phyloP scores from a whole-genome alignment of 257 asterid species.

The Nicotiana knightiana region DNA sequence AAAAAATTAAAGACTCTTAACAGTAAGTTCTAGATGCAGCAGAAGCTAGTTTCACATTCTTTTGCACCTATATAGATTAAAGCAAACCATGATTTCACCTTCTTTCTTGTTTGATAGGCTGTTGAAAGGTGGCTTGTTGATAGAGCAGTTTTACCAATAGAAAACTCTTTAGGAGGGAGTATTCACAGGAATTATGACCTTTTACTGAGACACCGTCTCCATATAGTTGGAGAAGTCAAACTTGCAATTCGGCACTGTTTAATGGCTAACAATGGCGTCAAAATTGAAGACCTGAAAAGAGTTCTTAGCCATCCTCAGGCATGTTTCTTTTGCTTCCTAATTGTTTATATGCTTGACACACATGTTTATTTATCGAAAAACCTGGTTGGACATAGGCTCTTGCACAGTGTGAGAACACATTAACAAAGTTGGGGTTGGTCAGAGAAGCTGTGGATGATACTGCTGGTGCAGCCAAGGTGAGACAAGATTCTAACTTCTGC shows the following conservation, averaged over 20 bases:
- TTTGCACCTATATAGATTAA: not conserved
- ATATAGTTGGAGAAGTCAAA: constrained; percentile 98
- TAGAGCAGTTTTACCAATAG: constrained; percentile 96
- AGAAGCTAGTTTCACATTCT: not conserved
- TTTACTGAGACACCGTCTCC: constrained; percentile 83
- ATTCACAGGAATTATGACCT: constrained; percentile 98
- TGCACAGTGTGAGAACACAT: constrained; percentile 95
- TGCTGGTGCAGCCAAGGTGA: constrained; percentile 99
- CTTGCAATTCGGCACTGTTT: constrained; percentile 85
- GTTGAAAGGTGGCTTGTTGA: constrained; percentile 96
- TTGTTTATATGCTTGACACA: not conserved
- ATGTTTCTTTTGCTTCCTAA: constrained; percentile 14
- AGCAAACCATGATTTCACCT: constrained; percentile 5
- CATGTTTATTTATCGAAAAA: not conserved
- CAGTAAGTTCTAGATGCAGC: not conserved
- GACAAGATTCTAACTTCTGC: not conserved
- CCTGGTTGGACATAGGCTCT: constrained; percentile 62
- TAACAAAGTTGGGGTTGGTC: constrained; percentile 80
- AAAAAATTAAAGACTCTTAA: not conserved
- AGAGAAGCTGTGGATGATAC: constrained; percentile 99
- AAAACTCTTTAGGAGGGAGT: constrained; percentile 95
- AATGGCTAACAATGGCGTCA: constrained; percentile 75
- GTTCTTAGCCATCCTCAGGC: constrained; percentile 99
- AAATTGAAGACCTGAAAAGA: constrained; percentile 66
- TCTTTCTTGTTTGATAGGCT: constrained; percentile 45